Evolutionary conservation across 805 yeast genomes (phyloP).

Genomic region (Naumovozyma baii): DNA sequence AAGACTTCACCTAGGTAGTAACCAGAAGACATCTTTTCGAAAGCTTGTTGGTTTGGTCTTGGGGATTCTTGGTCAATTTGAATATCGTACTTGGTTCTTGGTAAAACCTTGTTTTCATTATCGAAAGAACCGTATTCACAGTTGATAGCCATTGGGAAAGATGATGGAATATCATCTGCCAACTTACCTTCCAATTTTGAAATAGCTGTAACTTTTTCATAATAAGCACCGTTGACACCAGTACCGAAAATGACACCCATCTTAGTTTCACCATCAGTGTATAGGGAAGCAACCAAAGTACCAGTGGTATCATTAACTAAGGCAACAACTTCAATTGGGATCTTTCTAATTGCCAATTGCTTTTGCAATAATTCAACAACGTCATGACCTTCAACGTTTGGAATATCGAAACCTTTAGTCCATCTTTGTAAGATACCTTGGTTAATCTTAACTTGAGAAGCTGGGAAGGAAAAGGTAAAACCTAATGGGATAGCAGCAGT

Average conservation of each 20-base stretch:
- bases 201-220: slow-evolving; percentile 60
- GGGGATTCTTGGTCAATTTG: slow-evolving; percentile 79
- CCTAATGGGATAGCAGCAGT: slow-evolving; percentile 65
- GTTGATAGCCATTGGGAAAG: slow-evolving; percentile 86
- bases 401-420: slow-evolving; percentile 96
- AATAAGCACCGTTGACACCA: slow-evolving; percentile 95
- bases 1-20: slow-evolving; percentile 89
- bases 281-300: slow-evolving; percentile 89
- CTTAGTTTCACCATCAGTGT: slow-evolving; percentile 77
- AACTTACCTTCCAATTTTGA: slow-evolving; percentile 73
- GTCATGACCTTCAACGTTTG: slow-evolving; percentile 86
- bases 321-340: slow-evolving; percentile 83
- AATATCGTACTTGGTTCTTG: slow-evolving; percentile 82
- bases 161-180: slow-evolving; percentile 50
- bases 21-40: slow-evolving; percentile 96
- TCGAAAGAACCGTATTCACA: slow-evolving; percentile 98
- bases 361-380: slow-evolving; percentile 85
- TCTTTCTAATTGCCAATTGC: slow-evolving; percentile 51
- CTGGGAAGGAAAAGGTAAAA: slow-evolving; percentile 91
- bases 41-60: slow-evolving; percentile 91
- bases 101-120: slow-evolving; percentile 73
- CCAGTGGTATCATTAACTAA: slow-evolving; percentile 96
- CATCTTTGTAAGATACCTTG: slow-evolving; percentile 85
- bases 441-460: slow-evolving; percentile 72
- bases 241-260: slow-evolving; percentile 97